Percentiles rank a stretch among this genome's conserved stretches.
These are phyloP conservation scores for Mycosphaerella sp. DNA, from an alignment of 2,329 filamentous ascomycete species.

Conservation along the genomic window DNA sequence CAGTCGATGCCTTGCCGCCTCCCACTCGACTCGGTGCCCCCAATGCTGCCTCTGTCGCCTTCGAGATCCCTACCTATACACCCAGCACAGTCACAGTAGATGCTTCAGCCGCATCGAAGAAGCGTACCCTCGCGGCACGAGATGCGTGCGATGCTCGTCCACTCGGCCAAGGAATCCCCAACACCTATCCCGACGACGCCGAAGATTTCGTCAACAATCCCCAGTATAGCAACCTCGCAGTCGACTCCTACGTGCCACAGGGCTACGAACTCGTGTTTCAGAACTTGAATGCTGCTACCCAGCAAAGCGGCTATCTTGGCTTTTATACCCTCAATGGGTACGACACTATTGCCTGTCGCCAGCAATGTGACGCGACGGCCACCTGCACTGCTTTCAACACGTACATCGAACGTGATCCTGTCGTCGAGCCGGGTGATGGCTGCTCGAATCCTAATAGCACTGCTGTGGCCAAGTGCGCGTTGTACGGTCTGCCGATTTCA, in stretches of 20 bases:
- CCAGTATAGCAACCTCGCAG: slow-evolving; percentile 3
- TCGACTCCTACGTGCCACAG: slow-evolving; percentile 8
- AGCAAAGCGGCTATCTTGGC: slow-evolving; percentile 14
- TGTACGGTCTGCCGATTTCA: slow-evolving; percentile 32
- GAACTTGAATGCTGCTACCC: slow-evolving; percentile 15
- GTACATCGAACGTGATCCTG: slow-evolving; percentile 33
- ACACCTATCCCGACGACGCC: slow-evolving; percentile 31
- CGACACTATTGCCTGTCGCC: slow-evolving; percentile 11
- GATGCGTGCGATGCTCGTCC: slow-evolving; percentile 20
- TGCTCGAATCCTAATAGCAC: slow-evolving; percentile 34
- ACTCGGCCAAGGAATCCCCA: slow-evolving; percentile 16
- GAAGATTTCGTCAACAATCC: slow-evolving; percentile 13
- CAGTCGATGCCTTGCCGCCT: slow-evolving; percentile 13
- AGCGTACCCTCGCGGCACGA: slow-evolving; percentile 4
- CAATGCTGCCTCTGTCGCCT: slow-evolving; percentile 1
- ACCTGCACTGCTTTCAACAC: slow-evolving; percentile 25
- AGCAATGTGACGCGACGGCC: slow-evolving; percentile 17
- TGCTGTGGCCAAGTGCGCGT: slow-evolving; percentile 34
- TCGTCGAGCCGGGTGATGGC: slow-evolving; percentile 26
- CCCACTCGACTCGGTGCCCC: slow-evolving; percentile 12
- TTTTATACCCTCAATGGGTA: slow-evolving; percentile 13
- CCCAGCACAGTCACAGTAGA: slow-evolving; percentile 12
- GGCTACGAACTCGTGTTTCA: slow-evolving; percentile 18
- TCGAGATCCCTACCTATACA: slow-evolving; percentile 13
- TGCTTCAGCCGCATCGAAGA: slow-evolving; percentile 8